Base-by-base conservation (phyloP, 2,329 filamentous ascomycete genomes). In the Cordyceps javanica region DNA sequence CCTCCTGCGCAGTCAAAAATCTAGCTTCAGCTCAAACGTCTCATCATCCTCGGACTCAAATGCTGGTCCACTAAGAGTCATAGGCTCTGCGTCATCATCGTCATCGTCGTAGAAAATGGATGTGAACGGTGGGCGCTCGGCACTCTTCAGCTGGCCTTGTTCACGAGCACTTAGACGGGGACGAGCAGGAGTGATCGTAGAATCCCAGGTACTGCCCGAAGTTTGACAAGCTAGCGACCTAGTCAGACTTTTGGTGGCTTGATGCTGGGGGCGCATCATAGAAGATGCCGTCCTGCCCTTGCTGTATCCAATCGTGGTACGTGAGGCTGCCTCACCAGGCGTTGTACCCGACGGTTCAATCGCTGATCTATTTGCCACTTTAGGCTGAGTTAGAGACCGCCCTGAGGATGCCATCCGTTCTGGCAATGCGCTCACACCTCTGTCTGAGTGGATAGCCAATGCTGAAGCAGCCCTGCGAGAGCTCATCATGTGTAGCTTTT, bases 281-380 rank as follows among this genome's bases (percentile, higher is more conserved):
- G 77, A 77, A 1, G 77, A 79, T 5, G 79, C 75, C 5, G 76
- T 76, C 34, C 90, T 83, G 34, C 92, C 91, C 69, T 88, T 90
- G 57, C 83, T 89, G 69, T 96, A 96, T 16, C 92, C 92, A 42
- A 96, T 80, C 0, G 91, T 96, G 57, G 85, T 92, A 61, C 86
- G 84, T 2, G 91, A 96, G 6, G 85, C 85, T 6, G 82, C 82
- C 23, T 82, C 79, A 1, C 88, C 86, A 11, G 81, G 77, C 9
- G 79, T 79, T 62, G 83, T 82, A 48, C 85, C 82, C 63, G 82
- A 72, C 30, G 34, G 45, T 26, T 42, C 44, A 16, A n/a, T 21
- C n/a, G 23, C 23, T 23, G 49, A 53, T 38, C 70, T 66, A 60
- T 67, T 68, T 44, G 66, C 60, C 19, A 60, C 49, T 11, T 52